Percentiles rank a stretch among this genome's conserved stretches.
These are phyloP conservation scores for Reticulascus tulasneorum DNA, from an alignment of 2,329 filamentous ascomycete genomes.

Conservation along the genomic window DNA sequence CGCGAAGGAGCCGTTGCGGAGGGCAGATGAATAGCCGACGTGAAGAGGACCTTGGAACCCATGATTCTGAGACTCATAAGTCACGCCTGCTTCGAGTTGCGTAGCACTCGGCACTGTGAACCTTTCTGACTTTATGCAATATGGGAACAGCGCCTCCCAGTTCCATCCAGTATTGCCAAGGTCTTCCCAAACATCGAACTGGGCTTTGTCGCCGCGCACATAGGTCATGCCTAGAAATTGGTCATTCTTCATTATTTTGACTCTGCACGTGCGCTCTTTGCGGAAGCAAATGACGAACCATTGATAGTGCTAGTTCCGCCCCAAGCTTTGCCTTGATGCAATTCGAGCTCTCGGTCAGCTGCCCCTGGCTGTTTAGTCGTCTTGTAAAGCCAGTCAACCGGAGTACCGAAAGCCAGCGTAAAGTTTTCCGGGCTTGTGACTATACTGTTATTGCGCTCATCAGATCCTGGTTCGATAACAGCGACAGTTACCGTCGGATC, in stretches of 20 bases:
- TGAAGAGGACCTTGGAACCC: constrained; percentile 29
- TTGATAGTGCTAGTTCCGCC: constrained; percentile 38
- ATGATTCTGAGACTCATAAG: constrained; percentile 28
- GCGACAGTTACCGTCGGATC: constrained; percentile 26
- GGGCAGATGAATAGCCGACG: constrained; percentile 29
- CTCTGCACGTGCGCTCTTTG: too few relatives aligned
- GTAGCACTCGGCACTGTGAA: constrained; percentile 27
- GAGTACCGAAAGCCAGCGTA: constrained; percentile 19
- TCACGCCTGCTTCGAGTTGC: constrained; percentile 30
- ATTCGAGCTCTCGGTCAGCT: constrained; percentile 26
- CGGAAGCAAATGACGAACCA: constrained; percentile 19
- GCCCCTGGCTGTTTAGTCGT: constrained; percentile 25
- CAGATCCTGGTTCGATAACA: constrained; percentile 32
- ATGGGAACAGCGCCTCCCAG: constrained; percentile 40
- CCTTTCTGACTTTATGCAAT: constrained; percentile 40
- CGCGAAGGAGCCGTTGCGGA: constrained; percentile 30
- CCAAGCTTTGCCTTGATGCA: constrained; percentile 31
- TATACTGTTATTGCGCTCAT: constrained; percentile 28
- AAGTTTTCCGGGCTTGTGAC: constrained; percentile 25
- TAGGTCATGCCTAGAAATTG: constrained; percentile 36
- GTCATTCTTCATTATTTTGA: not conserved
- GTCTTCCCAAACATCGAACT: constrained; percentile 39
- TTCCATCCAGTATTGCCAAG: constrained; percentile 42
- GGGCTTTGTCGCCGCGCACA: constrained; percentile 35
- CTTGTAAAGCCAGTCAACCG: constrained; percentile 30